phyloP scores from a whole-genome alignment of 1,139 yeast species.

The Scheffersomyces titani region DNA sequence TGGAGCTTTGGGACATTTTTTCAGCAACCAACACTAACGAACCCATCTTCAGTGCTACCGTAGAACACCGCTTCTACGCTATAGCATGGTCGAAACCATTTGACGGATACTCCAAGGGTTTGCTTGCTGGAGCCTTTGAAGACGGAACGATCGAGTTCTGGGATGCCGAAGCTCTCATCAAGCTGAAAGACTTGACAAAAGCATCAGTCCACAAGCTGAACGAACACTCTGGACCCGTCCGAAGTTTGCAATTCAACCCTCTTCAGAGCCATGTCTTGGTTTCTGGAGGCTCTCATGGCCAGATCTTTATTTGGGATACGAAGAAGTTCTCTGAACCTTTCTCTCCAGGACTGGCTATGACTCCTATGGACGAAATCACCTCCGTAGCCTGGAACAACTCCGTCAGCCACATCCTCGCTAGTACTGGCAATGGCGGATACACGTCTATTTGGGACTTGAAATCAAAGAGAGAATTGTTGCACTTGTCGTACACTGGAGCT shows the following conservation, averaged over 20 bases:
- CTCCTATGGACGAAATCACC: constrained; percentile 80
- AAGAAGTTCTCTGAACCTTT: constrained; percentile 61
- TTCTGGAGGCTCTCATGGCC: constrained; percentile 86
- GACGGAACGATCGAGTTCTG: constrained; percentile 79
- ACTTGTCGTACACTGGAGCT: constrained; percentile 64
- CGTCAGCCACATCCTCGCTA: constrained; percentile 85
- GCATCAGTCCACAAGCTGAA: constrained; percentile 51
- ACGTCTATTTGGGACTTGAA: constrained; percentile 95
- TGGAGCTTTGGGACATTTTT: constrained; percentile 80
- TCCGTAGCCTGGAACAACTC: constrained; percentile 89
- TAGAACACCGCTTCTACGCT: constrained; percentile 70
- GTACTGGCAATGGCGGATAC: constrained; percentile 81
- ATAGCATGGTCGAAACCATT: constrained; percentile 81
- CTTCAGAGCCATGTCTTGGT: constrained; percentile 72
- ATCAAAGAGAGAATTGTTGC: constrained; percentile 84
- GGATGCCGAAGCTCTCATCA: constrained; percentile 53
- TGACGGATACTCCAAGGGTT: constrained; percentile 53
- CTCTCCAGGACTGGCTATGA: constrained; percentile 76
- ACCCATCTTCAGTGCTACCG: constrained; percentile 54
- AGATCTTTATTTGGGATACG: constrained; percentile 88
- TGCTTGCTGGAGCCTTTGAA: constrained; percentile 89
- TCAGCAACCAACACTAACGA: constrained; percentile 38
- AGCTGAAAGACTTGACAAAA: constrained; percentile 36
- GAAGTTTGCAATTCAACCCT: constrained; percentile 76
- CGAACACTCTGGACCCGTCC: constrained; percentile 72